phyloP scores from a whole-genome alignment of 805 yeast genomes.

The Teunomyces atbi region DNA sequence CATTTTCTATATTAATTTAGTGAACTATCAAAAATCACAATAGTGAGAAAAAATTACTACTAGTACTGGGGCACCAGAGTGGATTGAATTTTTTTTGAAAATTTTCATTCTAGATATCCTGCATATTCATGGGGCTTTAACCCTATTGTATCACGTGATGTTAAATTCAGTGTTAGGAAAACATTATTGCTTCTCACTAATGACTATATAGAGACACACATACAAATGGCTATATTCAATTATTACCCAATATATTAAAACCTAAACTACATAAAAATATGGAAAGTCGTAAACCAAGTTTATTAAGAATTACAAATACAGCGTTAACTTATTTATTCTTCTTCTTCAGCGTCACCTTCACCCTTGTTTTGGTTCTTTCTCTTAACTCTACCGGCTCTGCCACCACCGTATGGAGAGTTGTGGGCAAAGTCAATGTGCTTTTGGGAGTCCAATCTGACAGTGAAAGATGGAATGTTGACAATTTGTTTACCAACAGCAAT shows the following conservation, averaged over 20 bases:
- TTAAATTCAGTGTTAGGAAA: rapidly evolving
- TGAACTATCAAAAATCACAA: slow-evolving; percentile 12
- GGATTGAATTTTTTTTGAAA: slow-evolving; percentile 6
- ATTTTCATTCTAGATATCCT: slow-evolving; percentile 5
- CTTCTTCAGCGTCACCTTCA: slow-evolving; percentile 68
- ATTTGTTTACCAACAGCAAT: slow-evolving; percentile 99
- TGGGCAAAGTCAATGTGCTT: slow-evolving; percentile 99
- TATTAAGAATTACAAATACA: slow-evolving; percentile 10
- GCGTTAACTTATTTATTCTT: slow-evolving; percentile 53
- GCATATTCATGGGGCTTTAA: slow-evolving; percentile 5
- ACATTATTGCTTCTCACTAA: neutral
- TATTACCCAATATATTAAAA: slow-evolving; percentile 5
- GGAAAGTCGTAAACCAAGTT: slow-evolving; percentile 10
- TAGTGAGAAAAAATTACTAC: slow-evolving; percentile 3
- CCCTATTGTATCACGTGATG: slow-evolving; percentile 6
- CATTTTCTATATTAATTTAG: slow-evolving; percentile 24
- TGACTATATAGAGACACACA: neutral
- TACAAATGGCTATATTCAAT: neutral
- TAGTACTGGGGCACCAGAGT: slow-evolving; percentile 2
- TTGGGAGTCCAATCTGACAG: slow-evolving; percentile 99
- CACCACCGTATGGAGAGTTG: slow-evolving; percentile 99
- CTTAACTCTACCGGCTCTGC: slow-evolving; percentile 99
- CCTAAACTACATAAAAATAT: slow-evolving; percentile 11
- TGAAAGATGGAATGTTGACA: slow-evolving; percentile 98
- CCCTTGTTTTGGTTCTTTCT: slow-evolving; percentile 79